A percentile compares a stretch with the other conserved stretches of the same genome.
Evolutionary conservation across 164 flowering plant species (phyloP).

Genomic region (Liriodendron chinense): DNA sequence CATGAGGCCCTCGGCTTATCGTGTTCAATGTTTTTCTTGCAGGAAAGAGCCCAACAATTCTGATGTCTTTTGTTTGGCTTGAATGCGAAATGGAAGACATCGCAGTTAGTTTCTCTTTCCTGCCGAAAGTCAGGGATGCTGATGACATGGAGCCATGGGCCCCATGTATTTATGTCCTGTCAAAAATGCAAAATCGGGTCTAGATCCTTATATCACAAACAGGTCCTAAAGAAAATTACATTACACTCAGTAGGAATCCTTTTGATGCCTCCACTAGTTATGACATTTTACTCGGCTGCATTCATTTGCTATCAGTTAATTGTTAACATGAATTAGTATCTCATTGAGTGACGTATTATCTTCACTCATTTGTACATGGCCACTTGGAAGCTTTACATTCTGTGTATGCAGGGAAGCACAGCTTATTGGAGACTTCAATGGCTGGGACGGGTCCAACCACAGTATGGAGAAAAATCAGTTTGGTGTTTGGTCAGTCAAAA

Average conservation of each 20-base stretch:
- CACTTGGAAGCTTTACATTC: not conserved
- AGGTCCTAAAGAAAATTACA: not conserved
- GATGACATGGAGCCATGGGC: not conserved
- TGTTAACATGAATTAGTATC: not conserved
- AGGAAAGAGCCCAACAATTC: not conserved
- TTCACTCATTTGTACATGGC: not conserved
- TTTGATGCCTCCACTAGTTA: not conserved
- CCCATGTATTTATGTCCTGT: not conserved
- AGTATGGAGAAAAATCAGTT: conserved; percentile 76
- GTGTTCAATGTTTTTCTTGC: not conserved
- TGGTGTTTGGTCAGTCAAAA: conserved; percentile 86
- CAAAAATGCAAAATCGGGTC: not conserved
- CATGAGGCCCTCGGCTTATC: not conserved
- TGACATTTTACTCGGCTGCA: not conserved
- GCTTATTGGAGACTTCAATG: conserved; percentile 91
- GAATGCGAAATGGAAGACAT: not conserved
- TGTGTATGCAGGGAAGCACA: conserved; percentile 77
- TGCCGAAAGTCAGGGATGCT: not conserved
- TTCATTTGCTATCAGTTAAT: not conserved
- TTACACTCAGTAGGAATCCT: not conserved
- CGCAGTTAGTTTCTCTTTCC: not conserved
- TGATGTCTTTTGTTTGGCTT: not conserved
- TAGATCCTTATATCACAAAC: not conserved
- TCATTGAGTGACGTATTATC: not conserved
- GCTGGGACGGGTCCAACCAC: conserved; percentile 89